Conservation (phyloP, 2,329 filamentous ascomycete species). For the Seiridium cupressi region DNA sequence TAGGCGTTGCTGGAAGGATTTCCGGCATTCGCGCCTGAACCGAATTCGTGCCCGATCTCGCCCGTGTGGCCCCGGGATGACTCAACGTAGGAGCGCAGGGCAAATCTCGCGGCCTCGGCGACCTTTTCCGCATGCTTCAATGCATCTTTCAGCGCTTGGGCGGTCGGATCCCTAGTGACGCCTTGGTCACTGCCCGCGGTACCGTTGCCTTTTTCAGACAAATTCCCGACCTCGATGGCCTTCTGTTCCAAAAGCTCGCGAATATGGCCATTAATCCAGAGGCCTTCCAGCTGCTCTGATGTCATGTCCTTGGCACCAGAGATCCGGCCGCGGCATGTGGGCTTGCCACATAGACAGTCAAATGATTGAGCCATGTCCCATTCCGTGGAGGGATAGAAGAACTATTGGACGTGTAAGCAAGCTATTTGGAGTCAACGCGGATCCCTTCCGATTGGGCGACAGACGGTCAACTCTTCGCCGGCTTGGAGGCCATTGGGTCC, state of each 20-base stretch:
- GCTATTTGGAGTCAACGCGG: background rate
- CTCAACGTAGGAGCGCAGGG: constrained; percentile 37
- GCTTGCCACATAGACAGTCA: constrained; percentile 58
- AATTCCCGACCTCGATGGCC: constrained; percentile 12
- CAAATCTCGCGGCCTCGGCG: constrained; percentile 42
- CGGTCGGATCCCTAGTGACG: constrained; percentile 33
- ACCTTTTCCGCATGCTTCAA: constrained; percentile 45
- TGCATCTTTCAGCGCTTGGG: constrained; percentile 39
- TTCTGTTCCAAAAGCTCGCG: constrained; percentile 49
- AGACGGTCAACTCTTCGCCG: constrained; percentile 58
- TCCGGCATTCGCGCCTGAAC: no score
- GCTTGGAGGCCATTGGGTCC: constrained; percentile 52
- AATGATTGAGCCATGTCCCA: constrained; percentile 75
- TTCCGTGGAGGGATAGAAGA: constrained; percentile 76
- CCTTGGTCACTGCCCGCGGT: background rate
- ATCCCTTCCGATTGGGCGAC: constrained; percentile 10
- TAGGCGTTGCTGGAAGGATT: no score
- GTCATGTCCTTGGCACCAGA: constrained; percentile 62
- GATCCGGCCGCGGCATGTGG: constrained; percentile 60
- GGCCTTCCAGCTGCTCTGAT: constrained; percentile 48
- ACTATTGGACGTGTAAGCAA: constrained; percentile 33
- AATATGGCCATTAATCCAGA: constrained; percentile 64
- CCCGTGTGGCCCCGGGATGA: background rate
- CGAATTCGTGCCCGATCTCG: no score
- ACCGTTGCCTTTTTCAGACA: constrained; percentile 16